Conservation (phyloP, 352 stramenopile genomes). For the Globisporangium camurandrum region DNA sequence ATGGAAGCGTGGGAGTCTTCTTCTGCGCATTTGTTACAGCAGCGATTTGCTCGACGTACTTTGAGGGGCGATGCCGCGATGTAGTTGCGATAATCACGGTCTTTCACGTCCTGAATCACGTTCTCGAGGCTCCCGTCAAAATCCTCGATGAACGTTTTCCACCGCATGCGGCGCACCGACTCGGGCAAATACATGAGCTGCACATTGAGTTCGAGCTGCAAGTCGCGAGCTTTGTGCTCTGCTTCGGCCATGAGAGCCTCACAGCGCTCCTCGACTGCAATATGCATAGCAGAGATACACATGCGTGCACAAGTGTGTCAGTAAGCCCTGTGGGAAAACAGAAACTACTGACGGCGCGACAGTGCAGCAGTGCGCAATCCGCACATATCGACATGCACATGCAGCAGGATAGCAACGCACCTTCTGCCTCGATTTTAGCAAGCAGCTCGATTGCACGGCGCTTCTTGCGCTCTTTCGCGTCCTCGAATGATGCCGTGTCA, state of each 20-base stretch:
- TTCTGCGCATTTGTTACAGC: constrained; percentile 4
- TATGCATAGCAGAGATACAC: not conserved
- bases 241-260: constrained; percentile 41
- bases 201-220: constrained; percentile 71
- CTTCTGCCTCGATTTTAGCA: constrained; percentile 54
- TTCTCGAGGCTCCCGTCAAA: constrained; percentile 67
- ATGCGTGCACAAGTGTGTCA: not conserved
- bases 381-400: too few relatives aligned
- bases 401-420: too few relatives aligned
- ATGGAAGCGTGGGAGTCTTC: too few relatives aligned
- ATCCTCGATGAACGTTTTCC: constrained; percentile 76
- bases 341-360: too few relatives aligned
- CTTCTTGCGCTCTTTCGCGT: constrained; percentile 25
- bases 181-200: constrained; percentile 71
- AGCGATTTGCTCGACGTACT: constrained; percentile 10
- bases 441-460: constrained; percentile 34
- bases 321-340: too few relatives aligned
- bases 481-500: constrained; percentile 6
- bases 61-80: constrained; percentile 33
- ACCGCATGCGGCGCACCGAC: constrained; percentile 64
- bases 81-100: constrained; percentile 18
- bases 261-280: constrained; percentile 59
- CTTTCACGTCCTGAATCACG: constrained; percentile 56
- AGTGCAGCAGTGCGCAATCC: too few relatives aligned
- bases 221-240: constrained; percentile 47